phyloP scores from a whole-genome alignment of 148 eudicot species.

The Nepenthes mirabilis region DNA sequence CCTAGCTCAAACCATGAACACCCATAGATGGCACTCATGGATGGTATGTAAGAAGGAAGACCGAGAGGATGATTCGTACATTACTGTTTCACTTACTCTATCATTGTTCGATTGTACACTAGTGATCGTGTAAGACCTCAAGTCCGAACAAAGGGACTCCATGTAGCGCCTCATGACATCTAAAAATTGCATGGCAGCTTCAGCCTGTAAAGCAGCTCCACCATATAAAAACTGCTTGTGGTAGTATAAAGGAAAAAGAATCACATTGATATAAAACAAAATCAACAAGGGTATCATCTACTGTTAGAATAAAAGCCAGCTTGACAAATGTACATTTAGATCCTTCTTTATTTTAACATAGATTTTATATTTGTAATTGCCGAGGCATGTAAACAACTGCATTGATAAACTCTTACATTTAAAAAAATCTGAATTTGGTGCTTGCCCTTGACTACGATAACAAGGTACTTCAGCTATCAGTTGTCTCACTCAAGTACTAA shows the following conservation, averaged over 20 bases:
- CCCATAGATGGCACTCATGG: not conserved
- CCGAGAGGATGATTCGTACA: not conserved
- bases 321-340: too few relatives aligned
- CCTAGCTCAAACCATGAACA: not conserved
- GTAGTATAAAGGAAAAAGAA: not conserved
- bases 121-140: slow-evolving; percentile 80
- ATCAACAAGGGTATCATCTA: too few relatives aligned
- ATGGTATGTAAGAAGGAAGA: not conserved
- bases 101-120: slow-evolving; percentile 82
- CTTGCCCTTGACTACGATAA: too few relatives aligned
- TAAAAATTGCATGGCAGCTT: slow-evolving; percentile 61
- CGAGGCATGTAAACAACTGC: too few relatives aligned
- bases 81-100: slow-evolving; percentile 39
- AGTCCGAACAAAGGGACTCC: slow-evolving; percentile 73
- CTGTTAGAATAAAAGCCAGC: too few relatives aligned
- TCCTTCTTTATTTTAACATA: too few relatives aligned
- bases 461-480: too few relatives aligned
- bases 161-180: slow-evolving; percentile 54
- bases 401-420: too few relatives aligned
- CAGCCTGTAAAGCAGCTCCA: slow-evolving; percentile 40
- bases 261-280: not conserved
- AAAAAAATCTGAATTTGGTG: too few relatives aligned
- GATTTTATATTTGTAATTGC: too few relatives aligned
- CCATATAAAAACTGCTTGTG: not conserved
- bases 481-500: too few relatives aligned